These are phyloP conservation scores for Sporisorium scitamineum DNA, from an alignment of 1,284 basidiomycete species.

Conservation along the genomic window DNA sequence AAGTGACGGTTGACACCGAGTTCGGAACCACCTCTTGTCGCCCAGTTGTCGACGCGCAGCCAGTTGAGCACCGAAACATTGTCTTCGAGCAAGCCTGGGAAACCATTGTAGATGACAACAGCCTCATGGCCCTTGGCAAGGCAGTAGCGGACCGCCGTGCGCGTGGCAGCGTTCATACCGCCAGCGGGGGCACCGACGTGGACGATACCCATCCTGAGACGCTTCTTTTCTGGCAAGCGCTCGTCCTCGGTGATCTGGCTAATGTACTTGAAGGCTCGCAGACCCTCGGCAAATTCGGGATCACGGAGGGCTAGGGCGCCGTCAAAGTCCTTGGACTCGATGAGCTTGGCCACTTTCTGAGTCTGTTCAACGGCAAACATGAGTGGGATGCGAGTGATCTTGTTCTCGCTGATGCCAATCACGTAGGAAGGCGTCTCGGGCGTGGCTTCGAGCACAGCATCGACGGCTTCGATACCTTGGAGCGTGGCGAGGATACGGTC, in stretches of 20 bases:
- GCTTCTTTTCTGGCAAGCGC: conserved; percentile 73
- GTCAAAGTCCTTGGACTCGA: conserved; percentile 84
- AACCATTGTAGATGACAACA: conserved; percentile 92
- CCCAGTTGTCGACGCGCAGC: conserved; percentile 97
- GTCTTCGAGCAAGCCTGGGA: conserved; percentile 91
- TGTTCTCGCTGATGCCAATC: conserved; percentile 96
- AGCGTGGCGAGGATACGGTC: conserved; percentile 94
- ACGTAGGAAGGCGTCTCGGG: conserved; percentile 95
- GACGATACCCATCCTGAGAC: conserved; percentile 87
- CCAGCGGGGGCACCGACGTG: conserved; percentile 97
- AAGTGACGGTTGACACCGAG: conserved; percentile 93
- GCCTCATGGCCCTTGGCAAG: conserved; percentile 90
- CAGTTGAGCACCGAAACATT: conserved; percentile 87
- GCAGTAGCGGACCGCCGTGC: conserved; percentile 93
- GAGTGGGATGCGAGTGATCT: conserved; percentile 89
- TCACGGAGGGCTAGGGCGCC: conserved; percentile 90
- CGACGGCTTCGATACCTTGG: conserved; percentile 92
- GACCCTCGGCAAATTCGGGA: conserved; percentile 87
- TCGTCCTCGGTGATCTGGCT: conserved; percentile 73
- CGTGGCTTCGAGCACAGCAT: conserved; percentile 87
- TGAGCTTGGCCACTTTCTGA: conserved; percentile 83
- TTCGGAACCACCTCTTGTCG: conserved; percentile 95
- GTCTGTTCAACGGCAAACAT: conserved; percentile 92
- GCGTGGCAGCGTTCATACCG: conserved; percentile 97
- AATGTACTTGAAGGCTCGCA: conserved; percentile 80